A percentile compares a stretch with the other conserved stretches of the same genome.
Evolutionary conservation across 2,329 filamentous ascomycete species (phyloP).

Genomic region (Neoarthrinium moseri): DNA sequence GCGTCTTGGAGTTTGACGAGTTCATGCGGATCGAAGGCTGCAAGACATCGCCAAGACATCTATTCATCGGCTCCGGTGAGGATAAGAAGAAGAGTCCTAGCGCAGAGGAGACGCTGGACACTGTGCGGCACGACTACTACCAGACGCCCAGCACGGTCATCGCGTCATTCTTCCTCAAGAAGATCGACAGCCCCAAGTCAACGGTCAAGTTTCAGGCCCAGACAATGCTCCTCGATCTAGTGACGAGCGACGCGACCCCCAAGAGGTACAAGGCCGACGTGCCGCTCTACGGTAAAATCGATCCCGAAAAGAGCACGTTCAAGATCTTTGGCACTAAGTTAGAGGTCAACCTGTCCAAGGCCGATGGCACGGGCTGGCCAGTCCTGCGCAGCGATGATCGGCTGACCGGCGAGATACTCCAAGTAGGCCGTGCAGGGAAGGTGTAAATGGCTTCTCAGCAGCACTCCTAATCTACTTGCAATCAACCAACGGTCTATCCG

Average conservation of each 20-base stretch:
- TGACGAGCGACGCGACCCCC: slow-evolving; percentile 72
- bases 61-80: slow-evolving; percentile 80
- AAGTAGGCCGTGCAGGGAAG: slow-evolving; percentile 77
- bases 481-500: too few species aligned
- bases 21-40: slow-evolving; percentile 97
- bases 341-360: slow-evolving; percentile 72
- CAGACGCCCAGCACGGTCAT: slow-evolving; percentile 85
- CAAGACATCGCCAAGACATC: slow-evolving; percentile 74
- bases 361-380: slow-evolving; percentile 79
- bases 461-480: not conserved
- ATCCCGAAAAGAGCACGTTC: slow-evolving; percentile 71
- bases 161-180: slow-evolving; percentile 92
- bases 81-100: slow-evolving; percentile 37
- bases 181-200: slow-evolving; percentile 82
- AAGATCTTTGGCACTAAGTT: slow-evolving; percentile 88
- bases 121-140: slow-evolving; percentile 88
- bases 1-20: slow-evolving; percentile 94
- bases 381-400: slow-evolving; percentile 77
- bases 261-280: slow-evolving; percentile 79
- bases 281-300: slow-evolving; percentile 74
- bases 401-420: slow-evolving; percentile 74
- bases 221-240: slow-evolving; percentile 73
- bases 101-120: slow-evolving; percentile 71
- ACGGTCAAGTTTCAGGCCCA: slow-evolving; percentile 66
- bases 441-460: slow-evolving; percentile 30